These are phyloP conservation scores for Leishmania guyanensis DNA, from an alignment of 208 protist species.

Conservation along the genomic window DNA sequence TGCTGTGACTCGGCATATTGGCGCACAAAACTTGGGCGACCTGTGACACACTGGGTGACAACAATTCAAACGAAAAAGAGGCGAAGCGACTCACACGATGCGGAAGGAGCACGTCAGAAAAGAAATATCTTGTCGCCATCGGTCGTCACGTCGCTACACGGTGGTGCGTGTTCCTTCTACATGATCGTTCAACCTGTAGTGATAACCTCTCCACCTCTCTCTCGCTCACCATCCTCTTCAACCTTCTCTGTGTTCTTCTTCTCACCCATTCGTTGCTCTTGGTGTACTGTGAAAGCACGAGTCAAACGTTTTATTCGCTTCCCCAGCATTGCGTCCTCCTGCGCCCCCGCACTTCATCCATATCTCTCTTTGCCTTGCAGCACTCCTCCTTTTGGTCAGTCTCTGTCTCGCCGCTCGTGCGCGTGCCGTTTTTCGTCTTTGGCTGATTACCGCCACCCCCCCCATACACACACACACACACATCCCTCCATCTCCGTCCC, in stretches of 20 bases:
- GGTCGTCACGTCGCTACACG: not conserved
- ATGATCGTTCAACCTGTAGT: not conserved
- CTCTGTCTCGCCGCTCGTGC: not conserved
- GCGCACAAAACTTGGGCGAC: not conserved
- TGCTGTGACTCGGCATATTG: constrained; percentile 2
- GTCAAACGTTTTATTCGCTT: not conserved
- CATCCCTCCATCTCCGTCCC: not conserved
- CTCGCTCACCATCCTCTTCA: not conserved
- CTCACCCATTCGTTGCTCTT: too few species aligned
- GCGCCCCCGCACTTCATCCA: not conserved
- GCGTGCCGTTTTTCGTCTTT: not conserved
- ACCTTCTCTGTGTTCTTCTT: not conserved
- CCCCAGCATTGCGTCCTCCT: not conserved
- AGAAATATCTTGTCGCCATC: not conserved
- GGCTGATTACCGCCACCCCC: not conserved
- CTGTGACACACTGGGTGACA: not conserved
- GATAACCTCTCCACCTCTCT: not conserved
- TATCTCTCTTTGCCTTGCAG: not conserved
- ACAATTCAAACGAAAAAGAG: not conserved
- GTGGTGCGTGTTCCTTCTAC: not conserved
- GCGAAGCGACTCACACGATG: not conserved
- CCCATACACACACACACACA: too few species aligned
- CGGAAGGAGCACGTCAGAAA: not conserved
- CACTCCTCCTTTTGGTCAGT: not conserved
- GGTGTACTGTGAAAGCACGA: not conserved